Percentiles rank a stretch among this genome's conserved stretches.
These are phyloP conservation scores for Exophiala aquamarina DNA, from an alignment of 2,329 filamentous ascomycete species.

Conservation along the genomic window DNA sequence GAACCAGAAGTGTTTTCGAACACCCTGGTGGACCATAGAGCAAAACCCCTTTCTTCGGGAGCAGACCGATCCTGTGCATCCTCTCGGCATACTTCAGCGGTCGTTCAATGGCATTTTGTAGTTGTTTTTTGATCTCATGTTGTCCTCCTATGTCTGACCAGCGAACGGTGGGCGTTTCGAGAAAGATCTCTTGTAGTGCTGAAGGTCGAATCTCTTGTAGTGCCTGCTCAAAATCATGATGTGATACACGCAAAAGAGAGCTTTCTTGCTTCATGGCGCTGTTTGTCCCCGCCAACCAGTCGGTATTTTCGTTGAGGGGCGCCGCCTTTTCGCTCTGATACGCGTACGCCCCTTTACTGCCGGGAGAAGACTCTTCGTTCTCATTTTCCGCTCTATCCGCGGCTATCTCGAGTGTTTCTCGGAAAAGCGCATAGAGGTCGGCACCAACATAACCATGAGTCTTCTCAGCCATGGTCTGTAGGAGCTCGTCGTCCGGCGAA, in stretches of 20 bases:
- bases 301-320: too few relatives aligned
- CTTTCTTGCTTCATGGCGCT: background rate
- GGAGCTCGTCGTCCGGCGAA: conserved; percentile 51
- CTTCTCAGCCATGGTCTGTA: conserved; percentile 65
- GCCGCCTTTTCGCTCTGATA: too few relatives aligned
- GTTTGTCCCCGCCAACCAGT: too few relatives aligned
- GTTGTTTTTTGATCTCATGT: conserved; percentile 66
- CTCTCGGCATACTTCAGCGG: conserved; percentile 56
- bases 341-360: too few relatives aligned
- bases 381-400: conserved; percentile 3
- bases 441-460: conserved; percentile 86
- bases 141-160: conserved; percentile 91
- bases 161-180: conserved; percentile 80
- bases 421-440: conserved; percentile 69
- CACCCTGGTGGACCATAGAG: conserved; percentile 92
- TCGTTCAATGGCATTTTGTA: conserved; percentile 59
- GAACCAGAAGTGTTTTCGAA: conserved; percentile 89
- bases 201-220: conserved; percentile 72
- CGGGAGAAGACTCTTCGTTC: too few relatives aligned
- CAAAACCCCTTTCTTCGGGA: conserved; percentile 76
- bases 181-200: conserved; percentile 83
- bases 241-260: conserved; percentile 22
- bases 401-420: conserved; percentile 42
- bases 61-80: conserved; percentile 52
- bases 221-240: conserved; percentile 63